phyloP scores from a whole-genome alignment of 108 stramenopile genomes.

The Parmales sp. region DNA sequence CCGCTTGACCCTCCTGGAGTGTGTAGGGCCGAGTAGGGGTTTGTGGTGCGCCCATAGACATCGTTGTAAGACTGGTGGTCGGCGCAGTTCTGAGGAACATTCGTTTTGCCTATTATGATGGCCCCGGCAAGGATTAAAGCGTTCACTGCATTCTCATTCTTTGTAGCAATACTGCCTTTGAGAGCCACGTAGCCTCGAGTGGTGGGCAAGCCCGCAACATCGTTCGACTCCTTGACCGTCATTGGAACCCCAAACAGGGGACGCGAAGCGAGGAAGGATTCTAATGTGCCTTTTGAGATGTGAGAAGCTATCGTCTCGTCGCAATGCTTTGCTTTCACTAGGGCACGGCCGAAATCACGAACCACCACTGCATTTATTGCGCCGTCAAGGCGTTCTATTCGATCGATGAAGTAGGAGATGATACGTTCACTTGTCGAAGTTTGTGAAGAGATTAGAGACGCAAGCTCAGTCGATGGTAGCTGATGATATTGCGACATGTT shows the following conservation, averaged over 20 bases:
- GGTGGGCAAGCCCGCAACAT: neutral
- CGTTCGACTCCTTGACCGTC: neutral
- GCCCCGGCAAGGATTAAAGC: neutral
- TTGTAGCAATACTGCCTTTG: neutral
- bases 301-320: neutral
- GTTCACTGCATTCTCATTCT: neutral
- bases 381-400: neutral
- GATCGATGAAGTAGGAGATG: neutral
- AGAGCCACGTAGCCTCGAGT: neutral
- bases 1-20: conserved; percentile 2
- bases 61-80: neutral
- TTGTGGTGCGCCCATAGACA: neutral
- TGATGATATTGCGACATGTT: neutral
- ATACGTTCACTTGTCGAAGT: neutral
- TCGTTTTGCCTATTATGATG: neutral
- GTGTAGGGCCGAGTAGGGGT: neutral
- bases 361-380: neutral
- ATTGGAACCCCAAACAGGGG: conserved; percentile 2
- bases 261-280: neutral
- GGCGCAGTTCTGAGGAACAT: neutral
- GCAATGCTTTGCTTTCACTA: neutral
- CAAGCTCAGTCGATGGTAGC: too few relatives aligned
- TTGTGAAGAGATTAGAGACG: neutral
- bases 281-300: neutral
- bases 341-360: too few relatives aligned